phyloP scores from a whole-genome alignment of 805 yeast species.

The Teunomyces barrocoloradensis region DNA sequence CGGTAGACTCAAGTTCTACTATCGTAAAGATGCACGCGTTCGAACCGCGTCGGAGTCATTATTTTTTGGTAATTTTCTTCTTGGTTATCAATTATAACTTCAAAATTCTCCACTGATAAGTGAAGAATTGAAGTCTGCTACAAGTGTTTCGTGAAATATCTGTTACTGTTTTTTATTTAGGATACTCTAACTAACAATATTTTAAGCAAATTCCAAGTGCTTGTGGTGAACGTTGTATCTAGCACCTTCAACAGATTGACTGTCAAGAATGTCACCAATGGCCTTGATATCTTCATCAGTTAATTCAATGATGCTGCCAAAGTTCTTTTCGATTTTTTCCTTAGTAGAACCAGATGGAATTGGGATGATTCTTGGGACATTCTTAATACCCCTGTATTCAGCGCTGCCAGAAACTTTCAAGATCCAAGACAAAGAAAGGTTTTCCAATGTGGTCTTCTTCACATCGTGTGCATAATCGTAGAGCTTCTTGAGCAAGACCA shows the following conservation, averaged over 20 bases:
- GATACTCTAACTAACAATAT: too few relatives aligned
- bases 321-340: conserved; percentile 61
- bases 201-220: conserved; percentile 4
- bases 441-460: conserved; percentile 57
- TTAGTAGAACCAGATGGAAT: conserved; percentile 75
- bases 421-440: conserved; percentile 39
- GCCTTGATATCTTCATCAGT: conserved; percentile 56
- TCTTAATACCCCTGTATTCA: conserved; percentile 39
- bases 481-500: conserved; percentile 47
- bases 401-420: conserved; percentile 66
- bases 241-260: conserved; percentile 51
- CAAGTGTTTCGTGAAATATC: too few relatives aligned
- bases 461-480: conserved; percentile 47
- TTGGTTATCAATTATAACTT: neutral
- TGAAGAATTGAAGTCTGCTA: neutral
- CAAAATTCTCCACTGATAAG: too few relatives aligned
- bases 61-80: neutral
- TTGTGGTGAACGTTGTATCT: conserved; percentile 43
- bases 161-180: too few relatives aligned
- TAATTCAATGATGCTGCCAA: conserved; percentile 41
- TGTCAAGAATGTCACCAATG: conserved; percentile 45
- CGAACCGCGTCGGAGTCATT: conserved; percentile 16
- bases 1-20: conserved; percentile 14
- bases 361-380: conserved; percentile 61
- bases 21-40: conserved; percentile 14